Conservation (phyloP, 306 rosid species). For the Cicer bijugum region DNA sequence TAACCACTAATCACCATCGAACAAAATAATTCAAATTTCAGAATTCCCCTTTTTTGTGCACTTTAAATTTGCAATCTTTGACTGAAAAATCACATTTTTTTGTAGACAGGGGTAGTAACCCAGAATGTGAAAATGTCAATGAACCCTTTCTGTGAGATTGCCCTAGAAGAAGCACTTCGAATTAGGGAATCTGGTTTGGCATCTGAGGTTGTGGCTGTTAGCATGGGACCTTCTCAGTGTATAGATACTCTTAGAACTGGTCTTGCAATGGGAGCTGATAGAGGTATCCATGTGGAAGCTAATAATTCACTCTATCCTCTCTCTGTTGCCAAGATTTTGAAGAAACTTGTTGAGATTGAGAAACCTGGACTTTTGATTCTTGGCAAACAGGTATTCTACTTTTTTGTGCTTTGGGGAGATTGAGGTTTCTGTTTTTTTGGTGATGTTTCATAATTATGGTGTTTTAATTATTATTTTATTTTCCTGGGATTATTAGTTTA, state of each 20-base stretch:
- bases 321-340: slow-evolving; percentile 76
- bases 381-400: slow-evolving; percentile 72
- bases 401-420: slow-evolving; percentile 3
- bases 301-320: slow-evolving; percentile 62
- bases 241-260: slow-evolving; percentile 84
- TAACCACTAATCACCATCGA: slow-evolving; percentile 6
- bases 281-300: slow-evolving; percentile 83
- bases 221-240: slow-evolving; percentile 77
- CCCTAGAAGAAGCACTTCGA: slow-evolving; percentile 88
- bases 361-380: slow-evolving; percentile 81
- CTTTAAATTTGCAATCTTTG: slow-evolving; percentile 22
- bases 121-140: slow-evolving; percentile 98
- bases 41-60: not conserved
- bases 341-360: slow-evolving; percentile 75
- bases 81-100: slow-evolving; percentile 32
- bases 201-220: slow-evolving; percentile 87
- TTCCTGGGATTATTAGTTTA: not conserved
- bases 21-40: not conserved
- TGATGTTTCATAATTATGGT: not conserved
- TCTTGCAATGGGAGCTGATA: slow-evolving; percentile 92
- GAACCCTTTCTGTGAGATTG: slow-evolving; percentile 98
- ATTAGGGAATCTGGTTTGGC: slow-evolving; percentile 79
- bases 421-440: slow-evolving; percentile 17
- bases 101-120: slow-evolving; percentile 86
- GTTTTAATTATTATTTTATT: not conserved